Conservation (phyloP, 805 yeast genomes). For the Wickerhamomyces alni region DNA sequence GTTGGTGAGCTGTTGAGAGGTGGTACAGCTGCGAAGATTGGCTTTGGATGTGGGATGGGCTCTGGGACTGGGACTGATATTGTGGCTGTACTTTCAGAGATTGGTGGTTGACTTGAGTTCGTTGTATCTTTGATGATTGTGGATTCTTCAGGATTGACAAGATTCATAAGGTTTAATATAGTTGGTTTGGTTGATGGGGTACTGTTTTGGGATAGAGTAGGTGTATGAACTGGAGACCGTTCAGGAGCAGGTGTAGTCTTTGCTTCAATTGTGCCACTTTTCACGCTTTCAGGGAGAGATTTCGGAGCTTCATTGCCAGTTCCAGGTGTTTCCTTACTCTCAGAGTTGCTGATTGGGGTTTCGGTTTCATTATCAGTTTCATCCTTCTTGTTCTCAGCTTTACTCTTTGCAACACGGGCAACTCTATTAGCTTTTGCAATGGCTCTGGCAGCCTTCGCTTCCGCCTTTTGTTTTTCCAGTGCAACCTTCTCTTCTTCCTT, state of each 20-base stretch:
- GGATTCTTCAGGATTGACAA: neutral
- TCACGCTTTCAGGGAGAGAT: too few relatives aligned
- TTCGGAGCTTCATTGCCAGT: too few relatives aligned
- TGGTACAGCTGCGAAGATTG: neutral
- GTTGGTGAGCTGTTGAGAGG: neutral
- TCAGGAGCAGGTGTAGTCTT: too few relatives aligned
- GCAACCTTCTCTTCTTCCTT: neutral
- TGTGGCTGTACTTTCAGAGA: too few relatives aligned
- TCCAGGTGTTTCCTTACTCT: too few relatives aligned
- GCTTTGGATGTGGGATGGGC: neutral
- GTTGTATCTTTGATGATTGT: neutral
- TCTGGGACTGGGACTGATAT: too few relatives aligned
- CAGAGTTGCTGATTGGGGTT: too few relatives aligned
- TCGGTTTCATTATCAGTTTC: too few relatives aligned
- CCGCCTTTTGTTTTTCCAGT: neutral
- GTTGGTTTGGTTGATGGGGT: neutral
- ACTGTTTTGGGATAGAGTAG: too few relatives aligned
- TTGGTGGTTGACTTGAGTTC: neutral
- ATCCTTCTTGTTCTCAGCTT: neutral
- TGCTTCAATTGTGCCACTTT: too few relatives aligned
- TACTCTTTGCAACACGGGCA: neutral
- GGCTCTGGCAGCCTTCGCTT: conserved; percentile 4
- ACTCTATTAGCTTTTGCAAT: conserved; percentile 5
- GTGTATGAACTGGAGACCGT: too few relatives aligned
- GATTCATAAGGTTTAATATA: neutral